These are phyloP conservation scores for Talaromyces sp. DNA, from an alignment of 2,329 filamentous ascomycete species.

Conservation along the genomic window DNA sequence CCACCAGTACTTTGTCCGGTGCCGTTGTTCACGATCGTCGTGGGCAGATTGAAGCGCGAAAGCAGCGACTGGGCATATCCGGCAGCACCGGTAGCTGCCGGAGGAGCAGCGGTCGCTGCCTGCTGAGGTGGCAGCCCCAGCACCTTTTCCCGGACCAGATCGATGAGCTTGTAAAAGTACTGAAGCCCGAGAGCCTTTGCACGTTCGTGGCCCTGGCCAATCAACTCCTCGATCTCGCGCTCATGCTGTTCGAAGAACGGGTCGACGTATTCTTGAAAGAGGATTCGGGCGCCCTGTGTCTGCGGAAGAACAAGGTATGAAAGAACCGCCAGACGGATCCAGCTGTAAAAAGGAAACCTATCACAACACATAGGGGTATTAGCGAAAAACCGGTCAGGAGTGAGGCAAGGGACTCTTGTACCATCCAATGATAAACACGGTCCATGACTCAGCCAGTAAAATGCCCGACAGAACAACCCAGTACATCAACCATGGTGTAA, in stretches of 20 bases:
- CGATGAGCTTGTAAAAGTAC: slow-evolving; percentile 67
- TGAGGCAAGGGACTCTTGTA: slow-evolving; percentile 28
- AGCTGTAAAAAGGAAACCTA: slow-evolving; percentile 89
- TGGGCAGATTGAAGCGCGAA: slow-evolving; percentile 77
- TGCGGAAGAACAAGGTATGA: slow-evolving; percentile 96
- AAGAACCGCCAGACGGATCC: slow-evolving; percentile 79
- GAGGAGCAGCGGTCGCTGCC: slow-evolving; percentile 42
- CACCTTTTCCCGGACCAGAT: slow-evolving; percentile 67
- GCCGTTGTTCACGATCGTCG: slow-evolving; percentile 50
- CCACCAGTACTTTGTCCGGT: slow-evolving; percentile 28
- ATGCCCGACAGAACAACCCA: slow-evolving; percentile 87
- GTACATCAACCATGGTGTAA: slow-evolving; percentile 99
- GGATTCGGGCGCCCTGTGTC: slow-evolving; percentile 81
- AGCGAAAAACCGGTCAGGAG: neutral
- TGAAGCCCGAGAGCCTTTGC: slow-evolving; percentile 70
- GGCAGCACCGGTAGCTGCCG: slow-evolving; percentile 28
- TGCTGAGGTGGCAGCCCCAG: slow-evolving; percentile 68
- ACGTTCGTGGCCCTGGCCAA: slow-evolving; percentile 72
- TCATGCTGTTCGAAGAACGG: slow-evolving; percentile 88
- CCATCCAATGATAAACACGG: slow-evolving; percentile 81
- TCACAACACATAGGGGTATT: neutral
- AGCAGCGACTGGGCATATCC: slow-evolving; percentile 75
- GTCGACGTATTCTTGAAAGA: slow-evolving; percentile 82
- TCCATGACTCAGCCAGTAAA: slow-evolving; percentile 79
- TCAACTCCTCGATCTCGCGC: slow-evolving; percentile 81